These are phyloP conservation scores for Hylodesmum podocarpum DNA, from an alignment of 306 rosid species.

Conservation along the genomic window DNA sequence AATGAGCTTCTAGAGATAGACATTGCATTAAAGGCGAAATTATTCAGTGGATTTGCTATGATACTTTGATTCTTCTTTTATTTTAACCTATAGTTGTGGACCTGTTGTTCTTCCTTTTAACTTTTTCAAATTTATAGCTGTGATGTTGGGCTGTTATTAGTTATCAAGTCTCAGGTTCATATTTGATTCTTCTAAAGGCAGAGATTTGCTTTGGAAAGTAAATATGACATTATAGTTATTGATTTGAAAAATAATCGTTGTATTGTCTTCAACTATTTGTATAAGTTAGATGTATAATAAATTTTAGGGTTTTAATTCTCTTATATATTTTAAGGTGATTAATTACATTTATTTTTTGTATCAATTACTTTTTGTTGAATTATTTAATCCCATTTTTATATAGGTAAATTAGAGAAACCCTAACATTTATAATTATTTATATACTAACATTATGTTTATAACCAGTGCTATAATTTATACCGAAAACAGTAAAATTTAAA, in stretches of 20 bases:
- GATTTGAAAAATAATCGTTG: background rate
- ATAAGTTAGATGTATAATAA: background rate
- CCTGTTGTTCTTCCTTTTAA: background rate
- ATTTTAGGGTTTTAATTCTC: no score
- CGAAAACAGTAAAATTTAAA: no score
- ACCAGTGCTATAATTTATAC: no score
- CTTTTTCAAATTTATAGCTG: background rate
- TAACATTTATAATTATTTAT: background rate
- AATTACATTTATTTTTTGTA: no score
- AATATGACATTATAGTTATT: background rate
- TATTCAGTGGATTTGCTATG: background rate
- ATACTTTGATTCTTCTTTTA: background rate
- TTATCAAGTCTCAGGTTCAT: background rate
- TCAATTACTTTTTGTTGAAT: no score
- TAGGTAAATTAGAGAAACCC: no score
- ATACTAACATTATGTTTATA: background rate
- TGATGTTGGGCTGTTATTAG: background rate
- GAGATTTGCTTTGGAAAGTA: background rate
- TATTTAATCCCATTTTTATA: no score
- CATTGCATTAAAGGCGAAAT: constrained; percentile 7
- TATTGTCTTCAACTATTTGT: background rate
- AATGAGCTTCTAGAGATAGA: background rate
- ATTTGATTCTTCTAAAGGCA: background rate
- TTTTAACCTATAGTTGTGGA: background rate
- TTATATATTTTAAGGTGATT: no score